phyloP scores from a whole-genome alignment of 139 green algal genomes.

The Chlorella sp. region DNA sequence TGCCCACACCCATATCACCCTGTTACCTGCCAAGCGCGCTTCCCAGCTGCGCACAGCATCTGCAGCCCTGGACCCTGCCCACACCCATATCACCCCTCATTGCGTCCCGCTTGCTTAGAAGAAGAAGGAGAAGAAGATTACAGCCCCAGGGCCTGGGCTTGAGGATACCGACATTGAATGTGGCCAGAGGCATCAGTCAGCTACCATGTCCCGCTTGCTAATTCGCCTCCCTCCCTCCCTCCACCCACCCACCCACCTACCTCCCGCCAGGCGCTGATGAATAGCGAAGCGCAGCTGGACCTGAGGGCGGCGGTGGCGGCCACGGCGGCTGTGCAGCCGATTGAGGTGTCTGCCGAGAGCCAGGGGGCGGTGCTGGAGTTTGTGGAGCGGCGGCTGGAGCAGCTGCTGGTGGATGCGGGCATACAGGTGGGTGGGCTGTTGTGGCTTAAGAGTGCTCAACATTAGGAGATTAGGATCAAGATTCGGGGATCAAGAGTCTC shows the following conservation, averaged over 20 bases:
- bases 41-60: too few species aligned
- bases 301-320: constrained; percentile 63
- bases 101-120: too few species aligned
- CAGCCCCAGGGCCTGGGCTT: too few species aligned
- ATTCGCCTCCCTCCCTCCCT: not conserved
- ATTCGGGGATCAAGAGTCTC: not conserved
- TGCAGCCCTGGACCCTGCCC: too few species aligned
- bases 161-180: too few species aligned
- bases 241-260: not conserved
- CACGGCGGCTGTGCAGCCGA: constrained; percentile 80
- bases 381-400: constrained; percentile 82
- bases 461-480: too few species aligned
- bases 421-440: not conserved
- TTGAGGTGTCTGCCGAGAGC: constrained; percentile 64
- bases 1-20: too few species aligned
- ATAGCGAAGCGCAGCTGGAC: constrained; percentile 71
- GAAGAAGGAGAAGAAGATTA: too few species aligned
- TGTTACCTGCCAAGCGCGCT: not conserved
- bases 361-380: constrained; percentile 49
- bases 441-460: too few species aligned
- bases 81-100: too few species aligned
- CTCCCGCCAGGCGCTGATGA: constrained; percentile 75
- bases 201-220: too few species aligned
- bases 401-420: constrained; percentile 89
- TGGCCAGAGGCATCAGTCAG: too few species aligned